Percentiles rank a stretch among this genome's conserved stretches.
These are phyloP conservation scores for Balakata baccata DNA, from an alignment of 345 rosid species.

Conservation along the genomic window DNA sequence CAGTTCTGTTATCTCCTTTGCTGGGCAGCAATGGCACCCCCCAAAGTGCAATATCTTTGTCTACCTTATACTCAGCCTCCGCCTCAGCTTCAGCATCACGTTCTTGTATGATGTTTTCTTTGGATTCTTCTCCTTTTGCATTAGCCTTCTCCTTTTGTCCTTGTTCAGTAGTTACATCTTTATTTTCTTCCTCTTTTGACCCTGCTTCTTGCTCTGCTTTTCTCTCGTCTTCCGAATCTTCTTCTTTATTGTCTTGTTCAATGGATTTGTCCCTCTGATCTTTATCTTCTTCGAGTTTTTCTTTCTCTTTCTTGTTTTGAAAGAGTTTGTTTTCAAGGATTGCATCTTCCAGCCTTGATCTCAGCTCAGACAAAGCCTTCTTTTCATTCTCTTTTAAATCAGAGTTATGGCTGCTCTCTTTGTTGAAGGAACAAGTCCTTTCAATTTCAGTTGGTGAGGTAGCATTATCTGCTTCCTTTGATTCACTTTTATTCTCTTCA, in stretches of 20 bases:
- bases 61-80: not conserved
- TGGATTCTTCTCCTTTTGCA: not conserved
- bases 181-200: not conserved
- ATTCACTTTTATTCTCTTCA: not conserved
- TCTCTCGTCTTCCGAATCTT: not conserved
- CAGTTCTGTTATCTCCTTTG: conserved; percentile 23
- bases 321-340: conserved; percentile 24
- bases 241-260: not conserved
- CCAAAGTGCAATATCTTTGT: conserved; percentile 22
- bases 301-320: conserved; percentile 7
- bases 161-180: not conserved
- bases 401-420: conserved; percentile 14
- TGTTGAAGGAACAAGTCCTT: conserved; percentile 18
- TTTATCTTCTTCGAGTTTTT: not conserved
- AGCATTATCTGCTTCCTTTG: not conserved
- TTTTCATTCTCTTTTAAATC: conserved; percentile 29
- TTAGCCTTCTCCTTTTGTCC: not conserved
- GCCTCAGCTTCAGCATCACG: no score
- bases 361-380: conserved; percentile 27
- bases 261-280: not conserved
- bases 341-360: conserved; percentile 29
- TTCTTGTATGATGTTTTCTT: not conserved
- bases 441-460: not conserved
- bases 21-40: conserved; percentile 25
- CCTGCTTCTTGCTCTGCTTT: not conserved